Evolutionary conservation across 2,329 filamentous ascomycete genomes (phyloP), one percentile per base, ranked within the genome.

Genomic region (Geoglossum cookeanum): DNA sequence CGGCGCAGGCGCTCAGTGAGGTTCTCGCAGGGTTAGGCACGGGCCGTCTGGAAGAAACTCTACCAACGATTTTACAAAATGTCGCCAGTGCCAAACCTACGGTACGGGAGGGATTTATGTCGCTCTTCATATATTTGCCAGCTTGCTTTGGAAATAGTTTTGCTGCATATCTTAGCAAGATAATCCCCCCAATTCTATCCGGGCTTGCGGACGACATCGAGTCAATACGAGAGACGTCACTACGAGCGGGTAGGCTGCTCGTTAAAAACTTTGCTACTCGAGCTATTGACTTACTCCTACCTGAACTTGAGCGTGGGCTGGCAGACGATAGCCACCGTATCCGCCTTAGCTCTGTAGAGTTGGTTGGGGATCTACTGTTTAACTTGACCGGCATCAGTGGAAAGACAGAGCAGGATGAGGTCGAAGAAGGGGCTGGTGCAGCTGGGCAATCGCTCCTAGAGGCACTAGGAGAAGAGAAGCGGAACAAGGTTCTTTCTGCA

Each of bases 91-190:
- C 84, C 63, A 96, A 95, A 71, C 69, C 92, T 17, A 82, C 89
- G 57, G 88, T 98, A 61, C 83, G 92, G 64, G 92, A 98, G 75
- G 92, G 92, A 51, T 98, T 98, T 74, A 98, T 98, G 92, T 96
- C 92, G 6, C 78, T 98, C 45, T 98, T 98, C 72, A 97, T 98
- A 63, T 98, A 96, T 78, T 81, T 98, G 73, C 92, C 92, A 11
- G 92, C 95, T 56, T 98, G 92, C 72, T 98, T 98, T 65, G 92
- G 92, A 65, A 98, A 98, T 77, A 94, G 90, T 69, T 98, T 98
- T 66, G 85, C 92, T 63, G 89, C 88, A 67, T 98, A 98, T 67
- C 83, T 98, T 60, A 87, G 84, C 71, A 89, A 84, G 67, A 95
- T 98, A 65, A 95, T 98, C 64, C 94, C 92, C 17, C 86, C 92